Base-by-base conservation (phyloP, 2,329 filamentous ascomycete genomes). In the Verticillium alfalfae region DNA sequence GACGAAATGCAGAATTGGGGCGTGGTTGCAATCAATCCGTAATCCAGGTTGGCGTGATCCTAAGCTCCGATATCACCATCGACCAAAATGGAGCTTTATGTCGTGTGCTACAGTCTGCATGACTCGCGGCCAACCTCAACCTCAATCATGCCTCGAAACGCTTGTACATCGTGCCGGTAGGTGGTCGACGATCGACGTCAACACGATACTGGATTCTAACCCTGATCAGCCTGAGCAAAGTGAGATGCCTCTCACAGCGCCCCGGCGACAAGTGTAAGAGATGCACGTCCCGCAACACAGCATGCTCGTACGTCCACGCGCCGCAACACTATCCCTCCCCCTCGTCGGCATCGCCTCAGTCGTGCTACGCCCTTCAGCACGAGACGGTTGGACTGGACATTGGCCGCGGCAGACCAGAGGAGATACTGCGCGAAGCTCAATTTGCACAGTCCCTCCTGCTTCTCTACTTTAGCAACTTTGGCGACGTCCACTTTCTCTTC, bases 61-160 rank as follows among this genome's bases (percentile, higher is more conserved):
- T 5, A 26, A 52, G 45, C 45, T 52, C 45, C 45, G 18, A 52
- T 52, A 52, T 10, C 45, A 52, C 8, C 45, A 52, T 52, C 9
- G 3, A 31, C 5, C 5, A 5, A 12, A 12, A 52, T 52, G 45
- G 45, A 18, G 22, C 45, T 18, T 26, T 52, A 22, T 22, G 18
- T 12, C n/a, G 10, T 26, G 6, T 12, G 18, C 45, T 1, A 18
- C 16, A 52, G 18, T 18, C 6, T 26, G 45, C 45, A 52, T 52
- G 45, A 52, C 45, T 52, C 45, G 45, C n/a, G 41, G 45, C 22
- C 2, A 52, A 22, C 45, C 26, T 52, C n/a, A 52, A 10, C 45
- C 18, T 52, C 45, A 57, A 57, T 16, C 55, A 57, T 57, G 55
- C 55, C 55, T 57, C 34, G 55, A 37, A 57, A 57, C 55, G 55